Conservation (phyloP, 1,284 basidiomycete genomes). For the Boletus albobrunnescens region DNA sequence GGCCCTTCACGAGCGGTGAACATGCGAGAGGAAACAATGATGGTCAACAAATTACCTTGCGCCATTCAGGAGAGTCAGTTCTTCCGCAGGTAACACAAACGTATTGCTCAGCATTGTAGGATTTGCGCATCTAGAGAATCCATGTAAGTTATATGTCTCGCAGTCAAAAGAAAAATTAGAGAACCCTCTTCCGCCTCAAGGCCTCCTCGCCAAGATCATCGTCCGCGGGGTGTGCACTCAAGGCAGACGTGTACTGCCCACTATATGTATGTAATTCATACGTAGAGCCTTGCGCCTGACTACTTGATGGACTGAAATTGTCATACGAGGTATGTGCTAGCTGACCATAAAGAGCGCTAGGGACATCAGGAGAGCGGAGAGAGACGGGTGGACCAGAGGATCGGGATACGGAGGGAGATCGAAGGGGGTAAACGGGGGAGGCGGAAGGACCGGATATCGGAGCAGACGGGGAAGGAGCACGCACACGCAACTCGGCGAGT, state of each 20-base stretch:
- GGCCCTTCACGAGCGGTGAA: slow-evolving; percentile 50
- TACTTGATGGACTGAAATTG: slow-evolving; percentile 9
- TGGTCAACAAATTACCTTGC: slow-evolving; percentile 50
- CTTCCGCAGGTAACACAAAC: slow-evolving; percentile 77
- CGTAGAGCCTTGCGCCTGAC: slow-evolving; percentile 12
- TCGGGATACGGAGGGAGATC: slow-evolving; percentile 13
- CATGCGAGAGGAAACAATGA: slow-evolving; percentile 4
- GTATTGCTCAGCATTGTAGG: slow-evolving; percentile 55
- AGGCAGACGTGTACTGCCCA: slow-evolving; percentile 16
- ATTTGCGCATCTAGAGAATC: slow-evolving; percentile 41
- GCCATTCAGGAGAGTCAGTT: slow-evolving; percentile 81
- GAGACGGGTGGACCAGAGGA: slow-evolving; percentile 11
- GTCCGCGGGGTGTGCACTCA: slow-evolving; percentile 20
- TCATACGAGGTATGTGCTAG: slow-evolving; percentile 15
- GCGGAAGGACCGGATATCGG: slow-evolving; percentile 16
- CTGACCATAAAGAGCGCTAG: slow-evolving; percentile 14
- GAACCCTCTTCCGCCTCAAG: slow-evolving; percentile 41
- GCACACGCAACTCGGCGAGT: slow-evolving; percentile 41
- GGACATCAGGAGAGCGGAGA: slow-evolving; percentile 9
- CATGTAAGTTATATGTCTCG: slow-evolving; percentile 4
- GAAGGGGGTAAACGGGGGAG: slow-evolving; percentile 18
- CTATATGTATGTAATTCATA: slow-evolving; percentile 18
- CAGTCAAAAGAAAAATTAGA: background rate
- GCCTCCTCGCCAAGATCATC: slow-evolving; percentile 29
- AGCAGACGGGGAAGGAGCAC: slow-evolving; percentile 19